Conservation (phyloP, 305 asterid genomes). For the Ilex paraguariensis region DNA sequence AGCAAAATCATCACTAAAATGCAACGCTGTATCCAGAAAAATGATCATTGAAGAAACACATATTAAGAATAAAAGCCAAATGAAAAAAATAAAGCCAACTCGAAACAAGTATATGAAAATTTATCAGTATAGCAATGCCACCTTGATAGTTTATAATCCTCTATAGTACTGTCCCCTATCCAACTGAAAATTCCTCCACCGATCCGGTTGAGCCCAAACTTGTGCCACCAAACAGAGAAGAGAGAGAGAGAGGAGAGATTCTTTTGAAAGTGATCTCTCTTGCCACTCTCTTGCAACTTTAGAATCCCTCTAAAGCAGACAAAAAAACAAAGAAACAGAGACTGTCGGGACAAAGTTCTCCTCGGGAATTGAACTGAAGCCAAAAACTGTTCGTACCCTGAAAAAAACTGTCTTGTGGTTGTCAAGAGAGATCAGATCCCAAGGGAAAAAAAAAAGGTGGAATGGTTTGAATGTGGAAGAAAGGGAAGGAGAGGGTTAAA, state of each 20-base stretch:
- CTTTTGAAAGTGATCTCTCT: no score
- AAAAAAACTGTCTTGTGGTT: conserved; percentile 21
- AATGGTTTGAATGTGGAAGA: neutral
- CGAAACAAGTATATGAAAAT: no score
- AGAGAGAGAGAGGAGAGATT: no score
- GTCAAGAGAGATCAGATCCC: conserved; percentile 43
- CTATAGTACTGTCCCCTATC: neutral
- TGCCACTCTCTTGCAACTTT: conserved; percentile 3
- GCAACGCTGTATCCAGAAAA: neutral
- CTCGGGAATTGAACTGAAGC: conserved; percentile 47
- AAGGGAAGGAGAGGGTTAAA: neutral
- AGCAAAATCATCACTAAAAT: no score
- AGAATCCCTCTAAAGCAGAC: conserved; percentile 27
- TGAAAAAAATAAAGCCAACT: neutral
- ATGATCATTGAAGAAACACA: neutral
- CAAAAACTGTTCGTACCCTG: no score
- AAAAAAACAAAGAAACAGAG: conserved; percentile 17
- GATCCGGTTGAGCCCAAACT: conserved; percentile 14
- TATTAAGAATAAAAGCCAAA: neutral
- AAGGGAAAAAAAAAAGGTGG: conserved; percentile 8
- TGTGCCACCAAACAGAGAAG: conserved; percentile 3
- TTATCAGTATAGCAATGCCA: conserved; percentile 9
- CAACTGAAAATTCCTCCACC: conserved; percentile 12
- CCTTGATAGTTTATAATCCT: conserved; percentile 16
- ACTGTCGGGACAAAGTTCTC: conserved; percentile 14